Conservation (phyloP, 2,329 filamentous ascomycete species). For the Colletotrichum theobromicola region DNA sequence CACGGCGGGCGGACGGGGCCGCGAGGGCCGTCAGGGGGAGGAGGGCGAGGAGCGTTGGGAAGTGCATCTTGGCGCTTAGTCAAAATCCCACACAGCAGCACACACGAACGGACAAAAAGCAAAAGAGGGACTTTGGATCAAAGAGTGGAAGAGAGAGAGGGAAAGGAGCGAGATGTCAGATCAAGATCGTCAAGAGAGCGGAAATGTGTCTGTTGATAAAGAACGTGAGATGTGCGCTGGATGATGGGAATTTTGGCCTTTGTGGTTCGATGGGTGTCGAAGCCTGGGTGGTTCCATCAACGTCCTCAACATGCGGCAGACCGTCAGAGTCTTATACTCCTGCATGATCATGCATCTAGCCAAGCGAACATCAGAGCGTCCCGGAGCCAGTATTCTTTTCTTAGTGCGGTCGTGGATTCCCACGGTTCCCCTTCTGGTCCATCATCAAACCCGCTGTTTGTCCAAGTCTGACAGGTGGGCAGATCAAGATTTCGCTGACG, state of each 20-base stretch:
- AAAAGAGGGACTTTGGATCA: not conserved
- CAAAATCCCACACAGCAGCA: not conserved
- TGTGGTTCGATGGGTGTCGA: not conserved
- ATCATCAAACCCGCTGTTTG: not conserved
- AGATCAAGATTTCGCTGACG: not conserved
- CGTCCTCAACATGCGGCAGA: not conserved
- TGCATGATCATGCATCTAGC: not conserved
- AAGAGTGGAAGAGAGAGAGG: not conserved
- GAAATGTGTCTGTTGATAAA: not conserved
- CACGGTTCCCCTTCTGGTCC: not conserved
- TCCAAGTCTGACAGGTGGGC: not conserved
- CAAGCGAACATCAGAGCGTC: not conserved
- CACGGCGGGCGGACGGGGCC: constrained; percentile 27
- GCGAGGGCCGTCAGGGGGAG: constrained; percentile 7
- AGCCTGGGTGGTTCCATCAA: not conserved
- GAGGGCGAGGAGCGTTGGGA: constrained; percentile 10
- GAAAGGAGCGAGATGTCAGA: not conserved
- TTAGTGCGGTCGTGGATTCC: not conserved
- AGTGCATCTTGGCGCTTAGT: constrained; percentile 7
- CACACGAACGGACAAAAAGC: not conserved
- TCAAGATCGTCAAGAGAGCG: not conserved
- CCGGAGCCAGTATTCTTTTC: not conserved
- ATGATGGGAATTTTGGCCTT: not conserved
- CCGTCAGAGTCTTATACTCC: not conserved
- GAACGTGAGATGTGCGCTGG: not conserved